Evolutionary conservation across 2,329 filamentous ascomycete species (phyloP).

Genomic region (Neurospora crassa): DNA sequence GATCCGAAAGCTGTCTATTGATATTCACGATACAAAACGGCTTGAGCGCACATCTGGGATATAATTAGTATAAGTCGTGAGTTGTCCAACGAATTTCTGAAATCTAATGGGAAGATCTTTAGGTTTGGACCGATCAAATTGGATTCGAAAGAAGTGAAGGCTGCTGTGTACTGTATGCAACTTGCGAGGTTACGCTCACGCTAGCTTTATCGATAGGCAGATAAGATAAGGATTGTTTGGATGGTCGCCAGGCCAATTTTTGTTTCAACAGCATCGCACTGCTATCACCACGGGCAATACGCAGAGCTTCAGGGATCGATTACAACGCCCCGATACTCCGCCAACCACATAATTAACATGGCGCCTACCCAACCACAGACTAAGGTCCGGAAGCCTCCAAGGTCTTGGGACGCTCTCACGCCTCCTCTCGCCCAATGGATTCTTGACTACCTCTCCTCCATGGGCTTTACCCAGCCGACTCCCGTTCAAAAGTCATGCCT

Average conservation of each 20-base stretch:
- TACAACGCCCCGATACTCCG: neutral
- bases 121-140: neutral
- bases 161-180: neutral
- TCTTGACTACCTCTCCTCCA: conserved; percentile 60
- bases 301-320: neutral
- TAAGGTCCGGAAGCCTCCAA: conserved; percentile 26
- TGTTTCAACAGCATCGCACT: neutral
- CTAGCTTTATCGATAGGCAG: conserved; percentile 11
- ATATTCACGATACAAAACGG: neutral
- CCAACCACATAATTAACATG: conserved; percentile 7
- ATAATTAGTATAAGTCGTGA: neutral
- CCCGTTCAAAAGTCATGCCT: conserved; percentile 75
- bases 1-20: neutral
- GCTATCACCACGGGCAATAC: neutral
- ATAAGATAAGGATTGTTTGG: conserved; percentile 8
- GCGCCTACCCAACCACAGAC: conserved; percentile 12
- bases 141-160: neutral
- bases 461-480: conserved; percentile 70
- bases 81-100: too few relatives aligned
- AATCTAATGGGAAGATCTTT: neutral
- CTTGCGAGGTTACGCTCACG: neutral
- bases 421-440: conserved; percentile 69
- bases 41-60: neutral
- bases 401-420: conserved; percentile 58
- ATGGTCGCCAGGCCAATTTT: conserved; percentile 3